Evolutionary conservation across 768 basidiomycete species (phyloP).

Genomic region (Russula sp.): DNA sequence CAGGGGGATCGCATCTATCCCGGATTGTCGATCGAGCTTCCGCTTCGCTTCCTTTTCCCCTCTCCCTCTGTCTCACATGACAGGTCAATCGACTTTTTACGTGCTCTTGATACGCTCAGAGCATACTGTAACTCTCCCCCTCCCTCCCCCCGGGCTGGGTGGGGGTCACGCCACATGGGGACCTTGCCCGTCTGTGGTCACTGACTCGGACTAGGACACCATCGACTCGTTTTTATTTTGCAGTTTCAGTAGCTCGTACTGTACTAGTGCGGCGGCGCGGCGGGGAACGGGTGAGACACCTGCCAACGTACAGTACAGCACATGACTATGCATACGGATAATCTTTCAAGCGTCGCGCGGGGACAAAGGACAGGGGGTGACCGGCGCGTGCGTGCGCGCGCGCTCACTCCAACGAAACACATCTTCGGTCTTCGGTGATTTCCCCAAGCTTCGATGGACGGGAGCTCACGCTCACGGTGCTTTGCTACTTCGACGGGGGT

Average conservation of each 20-base stretch:
- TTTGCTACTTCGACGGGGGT: not conserved
- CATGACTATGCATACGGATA: too few species aligned
- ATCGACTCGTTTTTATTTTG: too few species aligned
- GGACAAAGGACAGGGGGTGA: too few species aligned
- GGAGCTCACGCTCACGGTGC: not conserved
- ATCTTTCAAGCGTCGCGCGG: not conserved
- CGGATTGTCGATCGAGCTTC: slow-evolving; percentile 23
- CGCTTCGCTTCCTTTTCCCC: not conserved
- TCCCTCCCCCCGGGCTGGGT: too few species aligned
- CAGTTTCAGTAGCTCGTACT: too few species aligned
- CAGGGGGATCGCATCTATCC: slow-evolving; percentile 21
- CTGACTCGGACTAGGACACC: not conserved
- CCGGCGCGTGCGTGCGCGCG: too few species aligned
- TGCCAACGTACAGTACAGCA: not conserved
- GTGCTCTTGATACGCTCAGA: not conserved
- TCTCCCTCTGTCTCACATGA: not conserved
- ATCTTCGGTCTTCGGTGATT: not conserved
- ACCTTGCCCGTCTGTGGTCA: not conserved
- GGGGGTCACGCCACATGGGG: too few species aligned
- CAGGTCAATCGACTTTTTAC: slow-evolving; percentile 20
- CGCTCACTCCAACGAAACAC: not conserved
- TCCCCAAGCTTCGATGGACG: slow-evolving; percentile 20
- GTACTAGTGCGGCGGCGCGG: not conserved
- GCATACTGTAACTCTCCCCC: too few species aligned
- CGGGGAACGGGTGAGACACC: not conserved